Evolutionary conservation across 345 rosid species (phyloP).

Genomic region (Eucalyptus grandis): DNA sequence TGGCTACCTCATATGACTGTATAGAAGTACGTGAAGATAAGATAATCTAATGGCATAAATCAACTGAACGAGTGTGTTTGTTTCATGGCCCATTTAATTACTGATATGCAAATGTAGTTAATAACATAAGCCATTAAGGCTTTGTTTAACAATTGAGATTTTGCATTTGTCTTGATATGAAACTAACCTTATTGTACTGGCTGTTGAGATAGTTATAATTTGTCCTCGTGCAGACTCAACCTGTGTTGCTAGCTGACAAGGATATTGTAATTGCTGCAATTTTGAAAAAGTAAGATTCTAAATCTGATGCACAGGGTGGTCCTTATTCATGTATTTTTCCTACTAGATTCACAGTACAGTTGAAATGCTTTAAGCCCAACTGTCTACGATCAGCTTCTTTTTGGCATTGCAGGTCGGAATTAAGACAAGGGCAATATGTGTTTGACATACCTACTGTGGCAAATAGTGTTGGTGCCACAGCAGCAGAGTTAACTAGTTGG

Average conservation of each 20-base stretch:
- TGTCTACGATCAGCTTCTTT: not conserved
- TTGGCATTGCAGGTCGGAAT: constrained; percentile 33
- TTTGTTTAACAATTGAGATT: not conserved
- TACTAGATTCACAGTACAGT: not conserved
- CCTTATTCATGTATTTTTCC: not conserved
- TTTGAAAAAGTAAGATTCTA: constrained; percentile 33
- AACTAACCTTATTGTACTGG: not conserved
- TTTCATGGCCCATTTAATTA: not conserved
- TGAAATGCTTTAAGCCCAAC: not conserved
- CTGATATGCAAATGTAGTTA: not conserved
- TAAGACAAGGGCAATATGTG: constrained; percentile 58
- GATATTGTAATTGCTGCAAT: constrained; percentile 54
- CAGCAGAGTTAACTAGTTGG: constrained; percentile 40
- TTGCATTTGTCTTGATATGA: not conserved
- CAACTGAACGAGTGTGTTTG: not conserved
- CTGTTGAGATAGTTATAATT: constrained; percentile 2
- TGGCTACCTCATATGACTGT: not conserved
- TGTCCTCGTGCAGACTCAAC: constrained; percentile 50
- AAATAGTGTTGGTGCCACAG: constrained; percentile 37
- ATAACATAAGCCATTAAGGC: not conserved
- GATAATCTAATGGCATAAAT: not conserved
- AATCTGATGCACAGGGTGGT: not conserved
- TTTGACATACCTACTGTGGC: constrained; percentile 64
- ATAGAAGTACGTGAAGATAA: not conserved
- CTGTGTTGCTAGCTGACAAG: constrained; percentile 59